Conservation (phyloP, 2,329 filamentous ascomycete genomes). For the Fusarium armeniacum region DNA sequence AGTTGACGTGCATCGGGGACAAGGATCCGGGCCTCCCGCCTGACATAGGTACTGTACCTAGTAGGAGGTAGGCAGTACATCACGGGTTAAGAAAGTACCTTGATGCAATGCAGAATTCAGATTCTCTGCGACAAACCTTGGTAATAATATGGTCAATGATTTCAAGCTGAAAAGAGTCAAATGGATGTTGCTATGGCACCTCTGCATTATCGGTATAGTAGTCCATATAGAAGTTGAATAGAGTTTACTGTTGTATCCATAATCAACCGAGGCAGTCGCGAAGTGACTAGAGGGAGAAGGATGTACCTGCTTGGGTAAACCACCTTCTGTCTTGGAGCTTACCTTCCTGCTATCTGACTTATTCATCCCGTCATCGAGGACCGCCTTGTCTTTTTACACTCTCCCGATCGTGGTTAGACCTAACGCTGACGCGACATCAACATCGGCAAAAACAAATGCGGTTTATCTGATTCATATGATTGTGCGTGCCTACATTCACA, state of each 20-base stretch:
- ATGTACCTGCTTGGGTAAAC: slow-evolving; percentile 5
- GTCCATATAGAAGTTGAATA: slow-evolving; percentile 1
- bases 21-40: slow-evolving; percentile 17
- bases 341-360: neutral
- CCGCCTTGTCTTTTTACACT: slow-evolving; percentile 8
- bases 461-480: neutral
- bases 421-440: slow-evolving; percentile 1
- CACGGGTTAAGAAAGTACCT: slow-evolving; percentile 4
- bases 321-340: slow-evolving; percentile 12
- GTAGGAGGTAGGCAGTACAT: neutral
- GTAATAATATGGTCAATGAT: neutral
- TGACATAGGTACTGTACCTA: neutral
- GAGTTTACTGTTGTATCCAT: slow-evolving; percentile 13
- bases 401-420: neutral
- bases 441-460: neutral
- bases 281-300: neutral
- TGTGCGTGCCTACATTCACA: neutral
- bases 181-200: neutral
- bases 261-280: slow-evolving; percentile 14
- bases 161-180: neutral
- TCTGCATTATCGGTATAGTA: neutral
- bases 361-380: slow-evolving; percentile 2
- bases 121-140: neutral
- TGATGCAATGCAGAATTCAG: neutral
- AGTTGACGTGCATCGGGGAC: slow-evolving; percentile 29